phyloP scores from a whole-genome alignment of 1,284 basidiomycete species.

The Sphaerobolus stellatus region DNA sequence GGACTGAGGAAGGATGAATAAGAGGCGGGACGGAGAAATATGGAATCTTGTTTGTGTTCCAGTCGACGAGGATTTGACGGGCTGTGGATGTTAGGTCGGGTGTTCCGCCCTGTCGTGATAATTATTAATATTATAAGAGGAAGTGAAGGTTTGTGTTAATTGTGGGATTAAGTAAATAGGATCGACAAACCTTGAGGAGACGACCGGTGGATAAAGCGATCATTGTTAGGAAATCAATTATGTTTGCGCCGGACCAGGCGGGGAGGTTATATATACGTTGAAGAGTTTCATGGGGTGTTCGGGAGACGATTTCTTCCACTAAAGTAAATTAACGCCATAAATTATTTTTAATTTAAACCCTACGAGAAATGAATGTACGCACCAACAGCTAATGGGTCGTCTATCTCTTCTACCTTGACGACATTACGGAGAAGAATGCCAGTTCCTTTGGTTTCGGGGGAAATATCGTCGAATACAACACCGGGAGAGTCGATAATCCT shows the following conservation, averaged over 20 bases:
- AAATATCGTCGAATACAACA: slow-evolving; percentile 82
- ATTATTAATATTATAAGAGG: background rate
- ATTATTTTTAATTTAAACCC: slow-evolving; percentile 9
- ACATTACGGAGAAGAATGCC: slow-evolving; percentile 88
- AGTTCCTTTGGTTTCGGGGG: slow-evolving; percentile 49
- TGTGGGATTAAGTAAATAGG: background rate
- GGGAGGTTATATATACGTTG: slow-evolving; percentile 85
- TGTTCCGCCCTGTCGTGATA: slow-evolving; percentile 69
- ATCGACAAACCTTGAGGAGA: slow-evolving; percentile 64
- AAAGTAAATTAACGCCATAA: slow-evolving; percentile 6
- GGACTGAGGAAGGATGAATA: slow-evolving; percentile 73
- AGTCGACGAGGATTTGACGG: slow-evolving; percentile 85
- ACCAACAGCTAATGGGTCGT: slow-evolving; percentile 89
- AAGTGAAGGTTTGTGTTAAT: background rate
- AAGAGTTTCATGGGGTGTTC: slow-evolving; percentile 68
- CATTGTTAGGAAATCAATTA: slow-evolving; percentile 89
- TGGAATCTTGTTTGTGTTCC: slow-evolving; percentile 95
- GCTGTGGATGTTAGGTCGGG: slow-evolving; percentile 86
- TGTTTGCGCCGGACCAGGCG: slow-evolving; percentile 37
- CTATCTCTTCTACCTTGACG: slow-evolving; percentile 87
- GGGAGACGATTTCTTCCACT: slow-evolving; percentile 83
- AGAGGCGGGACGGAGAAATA: slow-evolving; percentile 82
- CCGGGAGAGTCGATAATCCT: slow-evolving; percentile 95
- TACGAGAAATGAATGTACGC: slow-evolving; percentile 30
- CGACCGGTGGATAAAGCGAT: slow-evolving; percentile 84